Evolutionary conservation across 371 early-diverging fungal species (phyloP).

Genomic region (Cokeromyces recurvatus): DNA sequence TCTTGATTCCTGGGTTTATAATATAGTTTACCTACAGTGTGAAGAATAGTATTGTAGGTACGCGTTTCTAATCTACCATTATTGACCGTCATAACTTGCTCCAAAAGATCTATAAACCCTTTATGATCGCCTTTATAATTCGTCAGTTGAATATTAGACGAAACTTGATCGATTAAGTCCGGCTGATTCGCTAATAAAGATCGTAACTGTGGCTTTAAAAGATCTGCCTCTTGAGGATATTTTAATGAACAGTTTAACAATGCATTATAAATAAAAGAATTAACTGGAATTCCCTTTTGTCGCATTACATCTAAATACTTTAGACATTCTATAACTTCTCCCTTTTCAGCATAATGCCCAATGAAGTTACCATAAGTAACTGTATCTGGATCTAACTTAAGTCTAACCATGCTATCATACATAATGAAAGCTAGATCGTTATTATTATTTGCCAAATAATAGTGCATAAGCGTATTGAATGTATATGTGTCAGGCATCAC

Average conservation of each 20-base stretch:
- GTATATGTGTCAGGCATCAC: conserved; percentile 20
- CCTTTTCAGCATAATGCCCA: conserved; percentile 16
- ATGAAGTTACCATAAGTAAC: conserved; percentile 25
- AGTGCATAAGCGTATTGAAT: conserved; percentile 22
- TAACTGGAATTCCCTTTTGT: conserved; percentile 20
- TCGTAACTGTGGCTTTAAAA: conserved; percentile 11
- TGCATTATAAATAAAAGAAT: conserved; percentile 21
- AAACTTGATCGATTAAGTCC: conserved; percentile 11
- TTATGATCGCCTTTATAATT: not conserved
- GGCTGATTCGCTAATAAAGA: conserved; percentile 8
- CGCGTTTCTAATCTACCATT: conserved; percentile 1
- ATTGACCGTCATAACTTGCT: not conserved
- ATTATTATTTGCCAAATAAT: conserved; percentile 12
- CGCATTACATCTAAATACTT: conserved; percentile 29
- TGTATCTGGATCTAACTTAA: conserved; percentile 14
- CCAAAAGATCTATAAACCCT: conserved; percentile 8
- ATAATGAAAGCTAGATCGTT: conserved; percentile 22
- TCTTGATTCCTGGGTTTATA: not conserved
- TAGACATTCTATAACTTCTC: conserved; percentile 13
- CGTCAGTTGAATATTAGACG: conserved; percentile 12
- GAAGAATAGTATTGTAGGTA: conserved; percentile 32
- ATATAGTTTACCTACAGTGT: conserved; percentile 22
- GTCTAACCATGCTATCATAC: conserved; percentile 23
- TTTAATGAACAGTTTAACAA: conserved; percentile 17
- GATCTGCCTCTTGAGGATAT: conserved; percentile 10